Evolutionary conservation across 768 basidiomycete species (phyloP).

Genomic region (Podaxis sp.): DNA sequence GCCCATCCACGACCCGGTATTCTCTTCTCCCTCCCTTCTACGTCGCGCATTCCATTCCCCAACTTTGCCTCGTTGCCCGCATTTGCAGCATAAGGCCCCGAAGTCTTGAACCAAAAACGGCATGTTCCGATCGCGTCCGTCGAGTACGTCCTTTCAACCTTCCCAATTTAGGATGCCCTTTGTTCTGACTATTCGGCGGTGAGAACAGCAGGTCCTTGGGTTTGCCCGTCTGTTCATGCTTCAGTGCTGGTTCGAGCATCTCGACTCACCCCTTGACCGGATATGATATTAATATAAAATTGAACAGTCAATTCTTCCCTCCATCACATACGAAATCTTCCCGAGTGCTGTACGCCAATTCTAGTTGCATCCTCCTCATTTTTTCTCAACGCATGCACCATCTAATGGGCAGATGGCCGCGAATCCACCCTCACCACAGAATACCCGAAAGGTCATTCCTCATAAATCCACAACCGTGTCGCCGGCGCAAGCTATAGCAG

Average conservation of each 20-base stretch:
- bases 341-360: slow-evolving; percentile 37
- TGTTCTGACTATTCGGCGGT: slow-evolving; percentile 38
- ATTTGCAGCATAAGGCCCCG: slow-evolving; percentile 21
- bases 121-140: slow-evolving; percentile 40
- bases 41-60: slow-evolving; percentile 15
- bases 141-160: slow-evolving; percentile 44
- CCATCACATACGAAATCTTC: slow-evolving; percentile 33
- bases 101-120: slow-evolving; percentile 37
- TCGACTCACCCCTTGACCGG: slow-evolving; percentile 32
- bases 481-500: slow-evolving; percentile 63
- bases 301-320: slow-evolving; percentile 33
- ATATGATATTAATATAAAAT: slow-evolving; percentile 43
- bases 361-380: slow-evolving; percentile 24
- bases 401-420: slow-evolving; percentile 39
- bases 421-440: slow-evolving; percentile 38
- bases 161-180: slow-evolving; percentile 50
- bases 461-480: slow-evolving; percentile 35
- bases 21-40: slow-evolving; percentile 14
- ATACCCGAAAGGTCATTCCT: slow-evolving; percentile 29
- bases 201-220: slow-evolving; percentile 36
- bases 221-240: slow-evolving; percentile 36
- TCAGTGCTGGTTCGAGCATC: slow-evolving; percentile 35
- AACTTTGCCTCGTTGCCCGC: slow-evolving; percentile 25
- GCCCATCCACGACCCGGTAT: slow-evolving; percentile 16
- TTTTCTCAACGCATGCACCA: slow-evolving; percentile 31